phyloP scores from a whole-genome alignment of 1,284 basidiomycete species.

The Trametes versicolor region DNA sequence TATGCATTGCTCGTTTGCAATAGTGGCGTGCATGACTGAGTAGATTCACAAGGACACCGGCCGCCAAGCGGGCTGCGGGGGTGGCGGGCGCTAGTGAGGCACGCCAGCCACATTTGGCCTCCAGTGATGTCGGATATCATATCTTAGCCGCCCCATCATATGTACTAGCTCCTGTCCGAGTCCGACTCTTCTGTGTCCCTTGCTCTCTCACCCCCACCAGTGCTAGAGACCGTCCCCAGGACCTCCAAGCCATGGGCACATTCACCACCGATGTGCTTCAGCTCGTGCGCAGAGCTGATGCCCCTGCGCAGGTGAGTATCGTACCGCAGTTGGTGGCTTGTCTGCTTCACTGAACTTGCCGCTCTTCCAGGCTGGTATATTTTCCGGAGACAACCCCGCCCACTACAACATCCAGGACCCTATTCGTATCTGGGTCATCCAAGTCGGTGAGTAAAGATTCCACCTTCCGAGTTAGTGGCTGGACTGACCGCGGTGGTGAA shows the following conservation, averaged over 20 bases:
- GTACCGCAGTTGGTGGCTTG: neutral
- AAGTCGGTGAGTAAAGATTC: conserved; percentile 58
- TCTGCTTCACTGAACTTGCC: neutral
- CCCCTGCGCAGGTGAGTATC: conserved; percentile 28
- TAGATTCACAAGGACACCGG: neutral
- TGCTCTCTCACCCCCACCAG: neutral
- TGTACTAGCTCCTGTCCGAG: neutral
- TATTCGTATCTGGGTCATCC: conserved; percentile 86
- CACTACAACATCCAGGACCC: conserved; percentile 71
- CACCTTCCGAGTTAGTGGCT: no score
- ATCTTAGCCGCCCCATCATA: neutral
- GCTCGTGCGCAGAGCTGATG: conserved; percentile 21
- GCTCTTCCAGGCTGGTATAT: conserved; percentile 52
- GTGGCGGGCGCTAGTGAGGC: neutral
- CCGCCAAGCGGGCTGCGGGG: neutral
- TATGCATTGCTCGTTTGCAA: no score
- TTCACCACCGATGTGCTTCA: conserved; percentile 23
- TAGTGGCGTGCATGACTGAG: neutral
- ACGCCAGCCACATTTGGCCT: conserved; percentile 3
- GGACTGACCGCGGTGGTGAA: neutral
- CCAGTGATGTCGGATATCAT: neutral
- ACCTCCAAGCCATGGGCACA: conserved; percentile 11
- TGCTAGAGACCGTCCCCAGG: neutral
- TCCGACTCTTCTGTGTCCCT: neutral
- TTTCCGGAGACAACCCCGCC: conserved; percentile 74